Conservation (phyloP, 306 rosid species). For the Cercis canadensis region DNA sequence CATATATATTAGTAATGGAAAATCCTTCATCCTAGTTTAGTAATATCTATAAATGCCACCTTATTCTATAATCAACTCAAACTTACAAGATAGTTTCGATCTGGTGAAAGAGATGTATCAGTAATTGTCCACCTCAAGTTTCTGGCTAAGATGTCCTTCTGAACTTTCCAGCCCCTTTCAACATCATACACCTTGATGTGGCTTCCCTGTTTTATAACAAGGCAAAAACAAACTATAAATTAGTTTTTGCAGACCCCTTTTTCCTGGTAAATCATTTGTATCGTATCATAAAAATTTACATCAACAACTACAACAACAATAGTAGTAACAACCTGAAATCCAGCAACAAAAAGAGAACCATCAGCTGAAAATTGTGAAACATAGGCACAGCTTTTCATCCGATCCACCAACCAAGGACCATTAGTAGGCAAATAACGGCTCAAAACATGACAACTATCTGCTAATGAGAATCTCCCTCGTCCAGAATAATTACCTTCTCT, state of each 20-base stretch:
- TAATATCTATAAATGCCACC: conserved; percentile 18
- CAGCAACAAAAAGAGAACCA: conserved; percentile 63
- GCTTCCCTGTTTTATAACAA: conserved; percentile 67
- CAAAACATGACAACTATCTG: conserved; percentile 57
- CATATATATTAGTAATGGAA: conserved; percentile 6
- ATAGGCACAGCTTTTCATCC: conserved; percentile 58
- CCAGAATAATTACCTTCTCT: conserved; percentile 61
- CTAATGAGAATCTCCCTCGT: conserved; percentile 55
- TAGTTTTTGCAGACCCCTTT: conserved; percentile 21
- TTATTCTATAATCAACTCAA: conserved; percentile 15
- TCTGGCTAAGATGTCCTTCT: conserved; percentile 79
- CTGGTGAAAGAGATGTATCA: conserved; percentile 90
- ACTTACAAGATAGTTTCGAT: conserved; percentile 81
- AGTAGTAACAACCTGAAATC: conserved; percentile 51
- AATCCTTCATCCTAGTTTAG: conserved; percentile 19
- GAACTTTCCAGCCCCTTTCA: conserved; percentile 81
- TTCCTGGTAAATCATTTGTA: neutral
- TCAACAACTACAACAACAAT: conserved; percentile 24
- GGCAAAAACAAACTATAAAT: conserved; percentile 21
- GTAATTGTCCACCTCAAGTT: conserved; percentile 91
- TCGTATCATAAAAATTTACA: too few relatives aligned
- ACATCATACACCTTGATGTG: conserved; percentile 83
- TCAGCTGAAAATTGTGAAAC: conserved; percentile 65
- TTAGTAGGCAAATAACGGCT: conserved; percentile 60
- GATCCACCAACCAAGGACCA: conserved; percentile 57